Base-by-base conservation (phyloP, 331 rosid genomes). In the Quercus tomentella region DNA sequence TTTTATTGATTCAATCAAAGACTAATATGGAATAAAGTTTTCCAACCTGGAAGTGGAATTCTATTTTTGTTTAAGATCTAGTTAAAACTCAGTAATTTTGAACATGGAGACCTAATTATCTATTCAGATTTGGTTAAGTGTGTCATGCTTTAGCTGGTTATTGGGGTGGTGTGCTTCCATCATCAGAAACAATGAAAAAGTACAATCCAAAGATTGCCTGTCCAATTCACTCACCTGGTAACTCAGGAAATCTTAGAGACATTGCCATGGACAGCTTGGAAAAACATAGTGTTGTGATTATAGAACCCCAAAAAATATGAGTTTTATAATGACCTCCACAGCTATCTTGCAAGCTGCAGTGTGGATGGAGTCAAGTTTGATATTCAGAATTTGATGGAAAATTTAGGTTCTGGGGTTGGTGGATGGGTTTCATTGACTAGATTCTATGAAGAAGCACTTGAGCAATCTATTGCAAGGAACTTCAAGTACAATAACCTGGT, bases 61-160 rank as follows among this genome's bases (percentile, higher is more conserved):
- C 76, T 33, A 56, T 54, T 56, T 80, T 12, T 73, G 56, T 45
- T 70, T 33, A 25, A 45, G 61, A n/a, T 17, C 49, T 43, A 20
- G 17, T 45, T 51, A 20, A 25, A 56, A 22, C 8, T 55, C 49
- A 15, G 43, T 51, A 65, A 55, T 35, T 73, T 33, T 35, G 62
- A 70, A 45, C 72, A 73, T 57, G 56, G 73, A 77, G 7, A 22
- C 51, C 62, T 30, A 49, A 23, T 62, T 22, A 33, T 69, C 30
- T 63, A 9, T 77, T 26, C 86, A 91, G 94, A 58, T 89, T 81
- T 31, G 87, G 91, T 74, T 87, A 88, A 62, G 76, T 84, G 80
- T 93, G 97, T 92, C 97, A 91, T 80, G 89, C 92, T 63, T 81
- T 91, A 73, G 85, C 88, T 82, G 97, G 94, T 84, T 86, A 91